Conservation (phyloP, 2,329 filamentous ascomycete genomes). For the Aspergillus fumigatus region DNA sequence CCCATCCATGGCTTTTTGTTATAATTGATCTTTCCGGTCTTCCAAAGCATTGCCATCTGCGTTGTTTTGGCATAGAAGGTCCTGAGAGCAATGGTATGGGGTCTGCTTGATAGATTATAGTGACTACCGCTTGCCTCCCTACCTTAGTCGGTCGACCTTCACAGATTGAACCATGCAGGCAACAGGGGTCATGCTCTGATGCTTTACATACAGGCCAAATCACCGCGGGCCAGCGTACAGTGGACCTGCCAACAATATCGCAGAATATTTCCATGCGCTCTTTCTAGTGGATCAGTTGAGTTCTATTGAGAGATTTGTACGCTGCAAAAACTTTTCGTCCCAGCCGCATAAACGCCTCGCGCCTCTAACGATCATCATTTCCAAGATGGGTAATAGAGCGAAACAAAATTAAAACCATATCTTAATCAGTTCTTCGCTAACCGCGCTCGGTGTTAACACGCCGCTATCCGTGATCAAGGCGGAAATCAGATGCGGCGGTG, state of each 20-base stretch:
- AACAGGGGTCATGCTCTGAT: neutral
- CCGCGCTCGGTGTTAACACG: constrained; percentile 59
- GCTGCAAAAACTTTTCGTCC: constrained; percentile 1
- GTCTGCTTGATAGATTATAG: too few relatives aligned
- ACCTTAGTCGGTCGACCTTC: too few relatives aligned
- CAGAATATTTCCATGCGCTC: neutral
- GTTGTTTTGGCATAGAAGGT: too few relatives aligned
- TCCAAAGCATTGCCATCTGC: too few relatives aligned
- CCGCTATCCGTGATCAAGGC: constrained; percentile 63
- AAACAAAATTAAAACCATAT: constrained; percentile 44
- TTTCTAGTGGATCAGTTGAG: neutral
- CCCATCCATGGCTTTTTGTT: too few relatives aligned
- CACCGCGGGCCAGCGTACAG: too few relatives aligned
- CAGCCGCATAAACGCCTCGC: constrained; percentile 10
- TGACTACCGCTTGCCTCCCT: too few relatives aligned
- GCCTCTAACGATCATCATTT: constrained; percentile 13
- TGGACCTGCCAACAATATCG: neutral
- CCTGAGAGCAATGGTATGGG: too few relatives aligned
- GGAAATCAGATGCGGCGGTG: constrained; percentile 58
- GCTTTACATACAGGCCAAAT: neutral
- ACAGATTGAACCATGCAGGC: too few relatives aligned
- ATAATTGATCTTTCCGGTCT: too few relatives aligned
- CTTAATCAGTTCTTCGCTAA: constrained; percentile 64
- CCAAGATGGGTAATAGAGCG: constrained; percentile 4
- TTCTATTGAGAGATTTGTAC: constrained; percentile 2